A percentile compares a stretch with the other conserved stretches of the same genome.
phyloP scores from a whole-genome alignment of 1,284 basidiomycete species.

The Cryptococcus neoformans region DNA sequence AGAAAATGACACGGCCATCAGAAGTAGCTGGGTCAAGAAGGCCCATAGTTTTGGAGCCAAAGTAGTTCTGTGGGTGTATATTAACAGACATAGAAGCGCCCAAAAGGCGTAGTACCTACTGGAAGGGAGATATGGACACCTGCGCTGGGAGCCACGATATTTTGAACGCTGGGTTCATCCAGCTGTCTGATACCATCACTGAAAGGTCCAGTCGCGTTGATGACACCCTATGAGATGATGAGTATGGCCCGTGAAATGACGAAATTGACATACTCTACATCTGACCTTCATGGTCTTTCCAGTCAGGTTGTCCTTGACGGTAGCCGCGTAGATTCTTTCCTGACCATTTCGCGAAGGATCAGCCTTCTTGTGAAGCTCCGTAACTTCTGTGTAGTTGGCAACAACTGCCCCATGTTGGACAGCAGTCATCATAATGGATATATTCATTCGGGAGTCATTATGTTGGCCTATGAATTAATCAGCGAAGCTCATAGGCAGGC shows the following conservation, averaged over 20 bases:
- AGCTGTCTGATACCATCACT: constrained; percentile 80
- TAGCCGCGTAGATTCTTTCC: constrained; percentile 68
- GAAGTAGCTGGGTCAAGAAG: constrained; percentile 93
- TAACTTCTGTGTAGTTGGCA: constrained; percentile 89
- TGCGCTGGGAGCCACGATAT: constrained; percentile 88
- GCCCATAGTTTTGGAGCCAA: constrained; percentile 92
- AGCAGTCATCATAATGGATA: constrained; percentile 89
- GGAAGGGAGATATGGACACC: constrained; percentile 97
- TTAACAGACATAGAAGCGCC: too few relatives aligned
- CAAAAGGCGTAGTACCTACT: neutral
- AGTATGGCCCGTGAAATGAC: too few relatives aligned
- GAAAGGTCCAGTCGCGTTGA: constrained; percentile 98
- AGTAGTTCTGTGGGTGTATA: constrained; percentile 62
- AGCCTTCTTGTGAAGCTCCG: constrained; percentile 65
- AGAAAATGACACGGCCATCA: constrained; percentile 97
- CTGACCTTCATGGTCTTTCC: constrained; percentile 78
- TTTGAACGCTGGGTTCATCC: constrained; percentile 74
- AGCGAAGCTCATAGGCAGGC: neutral
- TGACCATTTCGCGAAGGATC: constrained; percentile 54
- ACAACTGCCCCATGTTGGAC: constrained; percentile 88
- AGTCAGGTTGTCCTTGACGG: constrained; percentile 76
- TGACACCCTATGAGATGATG: constrained; percentile 57
- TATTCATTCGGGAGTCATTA: constrained; percentile 98
- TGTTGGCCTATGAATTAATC: constrained; percentile 62
- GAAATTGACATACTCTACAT: constrained; percentile 56